Percentiles rank a stretch among this genome's conserved stretches.
phyloP scores from a whole-genome alignment of 2,329 filamentous ascomycete species.

The Apiospora kogelbergensis region DNA sequence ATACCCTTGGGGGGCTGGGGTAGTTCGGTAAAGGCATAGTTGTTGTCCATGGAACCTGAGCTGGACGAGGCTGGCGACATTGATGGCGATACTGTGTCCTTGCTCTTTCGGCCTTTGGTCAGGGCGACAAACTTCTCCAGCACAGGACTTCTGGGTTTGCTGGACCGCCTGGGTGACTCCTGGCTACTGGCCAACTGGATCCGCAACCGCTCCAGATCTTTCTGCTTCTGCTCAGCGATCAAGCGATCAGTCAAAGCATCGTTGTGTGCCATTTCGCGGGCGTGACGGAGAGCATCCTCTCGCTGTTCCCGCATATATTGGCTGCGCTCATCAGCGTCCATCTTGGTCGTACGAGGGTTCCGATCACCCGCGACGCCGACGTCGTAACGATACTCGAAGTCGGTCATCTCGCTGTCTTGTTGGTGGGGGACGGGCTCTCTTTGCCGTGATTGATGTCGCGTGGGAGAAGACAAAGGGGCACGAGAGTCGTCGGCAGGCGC shows the following conservation, averaged over 20 bases:
- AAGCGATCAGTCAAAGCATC: constrained; percentile 50
- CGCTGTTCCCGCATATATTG: constrained; percentile 21
- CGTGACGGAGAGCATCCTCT: constrained; percentile 31
- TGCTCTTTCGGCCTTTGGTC: constrained; percentile 41
- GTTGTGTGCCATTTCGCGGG: constrained; percentile 41
- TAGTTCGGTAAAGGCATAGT: constrained; percentile 17
- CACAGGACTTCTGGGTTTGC: constrained; percentile 40
- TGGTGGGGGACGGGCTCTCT: constrained; percentile 18
- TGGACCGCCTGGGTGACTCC: constrained; percentile 24
- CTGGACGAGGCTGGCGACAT: constrained; percentile 34
- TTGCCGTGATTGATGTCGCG: constrained; percentile 21
- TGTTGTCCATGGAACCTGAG: constrained; percentile 30
- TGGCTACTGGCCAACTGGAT: constrained; percentile 40
- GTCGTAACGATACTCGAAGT: constrained; percentile 12
- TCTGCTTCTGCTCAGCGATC: constrained; percentile 49
- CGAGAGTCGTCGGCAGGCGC: constrained; percentile 14
- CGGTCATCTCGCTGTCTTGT: constrained; percentile 18
- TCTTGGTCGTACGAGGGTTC: constrained; percentile 20
- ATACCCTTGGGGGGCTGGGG: constrained; percentile 32
- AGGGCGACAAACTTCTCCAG: constrained; percentile 50
- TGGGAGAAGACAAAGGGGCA: constrained; percentile 14
- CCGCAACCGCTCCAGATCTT: constrained; percentile 46
- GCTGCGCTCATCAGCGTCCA: constrained; percentile 20
- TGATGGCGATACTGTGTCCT: constrained; percentile 33
- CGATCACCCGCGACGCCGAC: constrained; percentile 19